Base-by-base conservation (phyloP, 2,329 filamentous ascomycete genomes). In the Pseudovirgaria hyperparasitica region DNA sequence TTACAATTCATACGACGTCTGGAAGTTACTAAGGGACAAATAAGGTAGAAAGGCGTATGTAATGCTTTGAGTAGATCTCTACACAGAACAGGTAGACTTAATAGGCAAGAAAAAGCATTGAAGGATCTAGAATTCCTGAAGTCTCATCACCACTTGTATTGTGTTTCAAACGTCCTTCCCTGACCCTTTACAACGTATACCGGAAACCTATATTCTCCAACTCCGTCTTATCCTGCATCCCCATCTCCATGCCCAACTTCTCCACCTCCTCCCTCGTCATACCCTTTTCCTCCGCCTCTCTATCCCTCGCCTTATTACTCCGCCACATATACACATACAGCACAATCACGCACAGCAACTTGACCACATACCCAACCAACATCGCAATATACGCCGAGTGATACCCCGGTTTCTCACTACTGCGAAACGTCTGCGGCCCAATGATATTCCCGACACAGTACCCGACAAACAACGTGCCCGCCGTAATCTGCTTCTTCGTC, bases 381-480 rank as follows among this genome's bases (percentile, higher is more conserved):
- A 72, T 72, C 40, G 64, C 65, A 20, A 64, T 52, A 33, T 65
- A 64, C 3, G 61, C 62, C 9, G 51, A 59, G 6, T 60, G 58
- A 41, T 69, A 69, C 3, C 56, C 46, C 2, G 64, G 64, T 6
- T 55, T 56, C 37, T 69, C 64, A 14, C 46, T 56, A 2, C 47
- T 43, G 25, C 60, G 64, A 39, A 71, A 67, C 0, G 61, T 73
- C 42, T 65, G 62, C 6, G 62, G 61, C 0, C 66, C 65, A 26
- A 68, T n/a, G n/a, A n/a, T n/a, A n/a, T n/a, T 65, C 1, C 63
- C 66, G 4, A 67, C 55, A 30, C 63, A 69, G 34, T 69, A 70
- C 2, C 61, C 65, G 1, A 60, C 58, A 29, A 70, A 70, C 11
- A 70, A 37, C 14, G 64, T 46, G 0, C 64, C 64, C 3, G 53